A percentile compares a stretch with the other conserved stretches of the same genome.
These are phyloP conservation scores for Leccinum subgranulosum DNA, from an alignment of 768 basidiomycete species.

Conservation along the genomic window DNA sequence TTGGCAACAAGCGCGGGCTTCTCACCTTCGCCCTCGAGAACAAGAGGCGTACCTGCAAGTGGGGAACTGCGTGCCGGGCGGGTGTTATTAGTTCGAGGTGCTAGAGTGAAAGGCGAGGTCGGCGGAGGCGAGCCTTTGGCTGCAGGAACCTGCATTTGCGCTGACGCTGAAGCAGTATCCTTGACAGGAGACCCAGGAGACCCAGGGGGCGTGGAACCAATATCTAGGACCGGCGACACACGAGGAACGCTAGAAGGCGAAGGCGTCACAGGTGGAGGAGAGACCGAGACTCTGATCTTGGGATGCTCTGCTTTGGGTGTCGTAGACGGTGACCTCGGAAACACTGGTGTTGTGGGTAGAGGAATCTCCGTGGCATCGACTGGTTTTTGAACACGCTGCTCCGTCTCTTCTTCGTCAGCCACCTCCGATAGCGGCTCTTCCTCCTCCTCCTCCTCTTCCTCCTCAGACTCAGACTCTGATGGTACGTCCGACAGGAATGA, in stretches of 20 bases:
- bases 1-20: constrained; percentile 14
- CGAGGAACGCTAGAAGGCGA: constrained; percentile 18
- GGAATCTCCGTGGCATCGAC: constrained; percentile 23
- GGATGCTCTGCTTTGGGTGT: constrained; percentile 57
- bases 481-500: constrained; percentile 26
- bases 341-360: constrained; percentile 32
- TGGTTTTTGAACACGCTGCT: constrained; percentile 13
- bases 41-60: constrained; percentile 53
- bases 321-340: constrained; percentile 51
- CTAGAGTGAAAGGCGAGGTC: constrained; percentile 39
- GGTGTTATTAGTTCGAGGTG: constrained; percentile 44
- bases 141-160: constrained; percentile 15
- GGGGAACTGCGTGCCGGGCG: constrained; percentile 77
- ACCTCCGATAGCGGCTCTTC: constrained; percentile 21
- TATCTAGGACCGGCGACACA: constrained; percentile 35
- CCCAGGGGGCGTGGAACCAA: constrained; percentile 61
- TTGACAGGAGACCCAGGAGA: constrained; percentile 60
- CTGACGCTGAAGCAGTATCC: constrained; percentile 25
- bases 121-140: constrained; percentile 17
- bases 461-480: constrained; percentile 32
- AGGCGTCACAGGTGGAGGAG: constrained; percentile 30
- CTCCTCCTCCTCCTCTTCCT: constrained; percentile 24
- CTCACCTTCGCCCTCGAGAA: constrained; percentile 38
- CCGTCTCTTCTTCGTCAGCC: constrained; percentile 18
- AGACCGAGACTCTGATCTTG: constrained; percentile 33